Base-by-base conservation (phyloP, 768 basidiomycete genomes). In the Xerocomus spinulosus region DNA sequence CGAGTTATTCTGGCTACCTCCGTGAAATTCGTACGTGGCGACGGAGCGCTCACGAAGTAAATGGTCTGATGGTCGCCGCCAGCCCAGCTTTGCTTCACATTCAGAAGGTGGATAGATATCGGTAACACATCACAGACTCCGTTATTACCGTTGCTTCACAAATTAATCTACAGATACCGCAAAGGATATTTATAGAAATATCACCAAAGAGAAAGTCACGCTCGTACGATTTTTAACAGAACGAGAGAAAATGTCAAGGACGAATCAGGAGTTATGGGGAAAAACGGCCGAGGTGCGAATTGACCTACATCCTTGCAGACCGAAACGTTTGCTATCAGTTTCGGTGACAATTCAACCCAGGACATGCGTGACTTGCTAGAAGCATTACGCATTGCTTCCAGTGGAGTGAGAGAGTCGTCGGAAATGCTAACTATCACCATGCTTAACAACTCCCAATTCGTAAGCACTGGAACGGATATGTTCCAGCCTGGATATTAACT, bases 1-100 rank as follows among this genome's bases (percentile, higher is more conserved):
- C 87, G 4, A 87, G 85, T 48, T 89, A 88, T 64, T 90, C 87
- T 3, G 87, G 87, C 0, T 88, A 90, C 66, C 72, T 90, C 42
- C 78, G 87, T 36, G 86, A 89, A 73, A 74, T 86, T 48, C 79
- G 87, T 85, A 60, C 63, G 85, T 79, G 47, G 52, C 53, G 52
- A 57, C 46, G 21, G 32, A n/a, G 24, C 48, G 46, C 30, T 44
- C 41, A 24, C 44, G 36, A 38, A 29, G 34, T 38, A 29, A 23
- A 36, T 46, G 30, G 35, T 48, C 41, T 65, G 60, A 68, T 60
- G 52, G 56, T 51, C 46, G 51, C 33, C 7, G 54, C 29, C 49
- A 88, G 87, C 85, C 26, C 85, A 87, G 69, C 73, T 88, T 17
- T 89, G 87, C 64, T 80, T 80, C 62, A 82, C 85, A 4, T 88